A percentile compares a stretch with the other conserved stretches of the same genome.
Evolutionary conservation across 352 stramenopile species (phyloP).

Genomic region (Phytopythium montanum): DNA sequence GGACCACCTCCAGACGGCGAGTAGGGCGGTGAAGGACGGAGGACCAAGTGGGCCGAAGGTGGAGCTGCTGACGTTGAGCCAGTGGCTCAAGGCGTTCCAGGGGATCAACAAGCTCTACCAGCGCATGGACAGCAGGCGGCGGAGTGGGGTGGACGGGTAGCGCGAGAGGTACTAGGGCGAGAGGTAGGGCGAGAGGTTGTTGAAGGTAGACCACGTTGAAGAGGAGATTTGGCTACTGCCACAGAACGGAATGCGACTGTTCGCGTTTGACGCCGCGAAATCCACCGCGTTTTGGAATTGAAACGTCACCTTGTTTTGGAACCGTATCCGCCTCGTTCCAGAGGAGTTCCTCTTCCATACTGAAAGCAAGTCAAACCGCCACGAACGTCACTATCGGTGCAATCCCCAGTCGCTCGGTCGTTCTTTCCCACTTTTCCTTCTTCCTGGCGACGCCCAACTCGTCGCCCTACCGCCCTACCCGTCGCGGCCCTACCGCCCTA

Average conservation of each 20-base stretch:
- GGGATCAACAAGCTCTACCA: constrained; percentile 51
- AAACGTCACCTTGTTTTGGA: not conserved
- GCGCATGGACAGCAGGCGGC: constrained; percentile 44
- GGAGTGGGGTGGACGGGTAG: not conserved
- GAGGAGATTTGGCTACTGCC: no score
- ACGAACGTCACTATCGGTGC: not conserved
- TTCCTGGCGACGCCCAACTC: no score
- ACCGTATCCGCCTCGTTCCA: not conserved
- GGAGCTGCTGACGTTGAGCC: constrained; percentile 47
- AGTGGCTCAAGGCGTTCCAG: constrained; percentile 69
- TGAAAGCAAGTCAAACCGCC: not conserved
- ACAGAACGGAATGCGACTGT: no score
- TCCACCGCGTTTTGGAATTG: not conserved
- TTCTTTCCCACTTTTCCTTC: no score
- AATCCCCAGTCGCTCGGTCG: no score
- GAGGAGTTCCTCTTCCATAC: not conserved
- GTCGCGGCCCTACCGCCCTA: not conserved
- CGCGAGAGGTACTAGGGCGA: not conserved
- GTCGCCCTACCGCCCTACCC: not conserved
- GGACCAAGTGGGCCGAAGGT: constrained; percentile 20
- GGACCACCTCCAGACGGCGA: constrained; percentile 29
- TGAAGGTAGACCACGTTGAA: no score
- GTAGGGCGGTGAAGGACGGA: constrained; percentile 28
- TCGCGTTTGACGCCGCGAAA: not conserved
- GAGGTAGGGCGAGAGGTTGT: no score